Percentiles rank a stretch among this genome's conserved stretches.
These are phyloP conservation scores for Sphaerulina populicola DNA, from an alignment of 2,329 filamentous ascomycete species.

Conservation along the genomic window DNA sequence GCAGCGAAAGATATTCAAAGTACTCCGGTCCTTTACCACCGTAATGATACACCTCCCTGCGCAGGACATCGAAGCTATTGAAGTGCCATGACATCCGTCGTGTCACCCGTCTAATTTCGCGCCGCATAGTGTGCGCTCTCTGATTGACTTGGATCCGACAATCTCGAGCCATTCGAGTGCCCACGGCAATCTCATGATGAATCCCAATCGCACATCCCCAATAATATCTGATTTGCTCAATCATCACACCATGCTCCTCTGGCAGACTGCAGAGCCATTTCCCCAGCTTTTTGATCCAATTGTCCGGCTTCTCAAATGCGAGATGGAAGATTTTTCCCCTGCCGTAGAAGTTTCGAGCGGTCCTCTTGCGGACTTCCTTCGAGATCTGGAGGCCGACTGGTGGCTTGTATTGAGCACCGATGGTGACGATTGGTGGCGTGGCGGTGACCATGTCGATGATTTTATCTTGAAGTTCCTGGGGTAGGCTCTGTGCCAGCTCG, in stretches of 20 bases:
- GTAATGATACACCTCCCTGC: too few relatives aligned
- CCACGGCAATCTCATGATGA: too few relatives aligned
- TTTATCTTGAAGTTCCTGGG: background rate
- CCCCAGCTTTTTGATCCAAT: background rate
- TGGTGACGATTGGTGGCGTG: background rate
- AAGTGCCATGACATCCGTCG: too few relatives aligned
- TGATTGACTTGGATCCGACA: too few relatives aligned
- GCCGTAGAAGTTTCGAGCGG: background rate
- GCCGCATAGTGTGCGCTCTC: too few relatives aligned
- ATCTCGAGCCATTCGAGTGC: too few relatives aligned
- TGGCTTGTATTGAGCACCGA: background rate
- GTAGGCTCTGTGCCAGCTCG: background rate
- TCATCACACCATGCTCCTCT: background rate
- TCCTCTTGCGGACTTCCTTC: background rate
- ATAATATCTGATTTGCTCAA: background rate
- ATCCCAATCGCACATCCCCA: too few relatives aligned
- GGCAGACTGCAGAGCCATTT: background rate
- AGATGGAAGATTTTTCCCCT: background rate
- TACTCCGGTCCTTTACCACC: too few relatives aligned
- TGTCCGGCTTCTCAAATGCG: too few relatives aligned
- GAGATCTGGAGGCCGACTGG: background rate
- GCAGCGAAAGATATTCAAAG: too few relatives aligned
- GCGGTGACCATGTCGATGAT: background rate
- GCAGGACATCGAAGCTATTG: too few relatives aligned
- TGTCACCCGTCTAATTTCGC: too few relatives aligned